These are phyloP conservation scores for Candida schatavii DNA, from an alignment of 805 yeast species.

Conservation along the genomic window DNA sequence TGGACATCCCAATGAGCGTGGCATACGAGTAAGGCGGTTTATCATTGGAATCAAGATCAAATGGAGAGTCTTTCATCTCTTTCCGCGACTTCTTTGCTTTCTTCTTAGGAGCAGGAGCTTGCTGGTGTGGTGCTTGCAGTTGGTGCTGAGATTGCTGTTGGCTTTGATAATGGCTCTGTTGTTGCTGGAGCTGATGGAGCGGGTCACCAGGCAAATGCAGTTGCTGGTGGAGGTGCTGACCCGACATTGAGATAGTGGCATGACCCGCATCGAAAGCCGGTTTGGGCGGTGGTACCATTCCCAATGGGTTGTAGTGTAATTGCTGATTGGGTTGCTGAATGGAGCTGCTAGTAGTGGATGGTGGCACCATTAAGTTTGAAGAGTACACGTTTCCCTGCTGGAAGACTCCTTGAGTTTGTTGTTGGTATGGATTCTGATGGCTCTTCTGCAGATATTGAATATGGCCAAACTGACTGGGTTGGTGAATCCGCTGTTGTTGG, in stretches of 20 bases:
- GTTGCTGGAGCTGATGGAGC: too few species aligned
- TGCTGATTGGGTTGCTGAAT: slow-evolving; percentile 9
- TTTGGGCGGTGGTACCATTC: slow-evolving; percentile 12
- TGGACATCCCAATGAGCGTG: slow-evolving; percentile 88
- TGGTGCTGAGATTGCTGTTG: slow-evolving; percentile 20
- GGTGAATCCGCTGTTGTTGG: slow-evolving; percentile 20
- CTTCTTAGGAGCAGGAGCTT: slow-evolving; percentile 15
- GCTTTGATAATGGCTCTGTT: too few species aligned
- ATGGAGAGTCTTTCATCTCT: slow-evolving; percentile 30
- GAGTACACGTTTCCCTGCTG: background rate
- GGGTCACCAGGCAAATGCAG: slow-evolving; percentile 7
- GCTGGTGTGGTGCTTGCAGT: slow-evolving; percentile 30
- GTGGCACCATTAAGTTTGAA: slow-evolving; percentile 2
- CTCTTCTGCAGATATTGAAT: slow-evolving; percentile 2
- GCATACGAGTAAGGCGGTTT: slow-evolving; percentile 97
- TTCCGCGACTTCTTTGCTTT: slow-evolving; percentile 27
- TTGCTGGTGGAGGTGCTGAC: slow-evolving; percentile 5
- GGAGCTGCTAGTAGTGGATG: slow-evolving; percentile 3
- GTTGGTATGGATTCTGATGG: slow-evolving; percentile 4
- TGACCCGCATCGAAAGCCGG: slow-evolving; percentile 9
- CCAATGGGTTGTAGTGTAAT: slow-evolving; percentile 7
- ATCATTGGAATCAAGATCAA: slow-evolving; percentile 49
- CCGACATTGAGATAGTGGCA: slow-evolving; percentile 11
- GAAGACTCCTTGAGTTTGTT: background rate
- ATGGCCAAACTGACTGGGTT: slow-evolving; percentile 4